These are phyloP conservation scores for Ulota crispa DNA, from an alignment of 225 moss, liverwort and hornwort species.

Conservation along the genomic window DNA sequence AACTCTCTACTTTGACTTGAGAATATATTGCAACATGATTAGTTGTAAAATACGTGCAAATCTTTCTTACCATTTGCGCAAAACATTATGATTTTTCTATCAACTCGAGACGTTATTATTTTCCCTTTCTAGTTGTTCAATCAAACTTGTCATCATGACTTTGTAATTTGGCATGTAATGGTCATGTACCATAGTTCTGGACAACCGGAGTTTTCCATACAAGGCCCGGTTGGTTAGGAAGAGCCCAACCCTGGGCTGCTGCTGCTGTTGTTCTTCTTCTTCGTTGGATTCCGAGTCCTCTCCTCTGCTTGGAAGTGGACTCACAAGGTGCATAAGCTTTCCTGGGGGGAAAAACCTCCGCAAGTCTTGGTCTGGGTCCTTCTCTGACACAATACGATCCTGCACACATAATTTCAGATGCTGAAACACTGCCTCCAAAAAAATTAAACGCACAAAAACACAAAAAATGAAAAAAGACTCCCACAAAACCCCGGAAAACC, in stretches of 20 bases:
- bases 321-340: conserved; percentile 85
- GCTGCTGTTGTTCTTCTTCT: conserved; percentile 17
- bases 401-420: conserved; percentile 32
- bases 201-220: conserved; percentile 93
- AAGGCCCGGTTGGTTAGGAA: conserved; percentile 80
- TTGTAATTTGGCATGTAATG: conserved; percentile 98
- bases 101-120: background rate
- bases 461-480: too few relatives aligned
- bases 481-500: background rate
- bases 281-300: conserved; percentile 28
- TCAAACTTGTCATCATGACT: conserved; percentile 69
- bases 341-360: conserved; percentile 91
- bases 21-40: background rate
- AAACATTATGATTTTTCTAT: background rate
- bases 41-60: background rate
- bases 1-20: background rate
- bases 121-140: conserved; percentile 54
- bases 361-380: conserved; percentile 55
- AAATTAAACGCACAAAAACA: too few relatives aligned
- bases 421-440: too few relatives aligned
- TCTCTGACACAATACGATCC: conserved; percentile 75
- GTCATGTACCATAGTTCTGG: conserved; percentile 95
- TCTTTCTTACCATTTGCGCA: background rate
- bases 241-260: conserved; percentile 58
- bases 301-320: conserved; percentile 48